A percentile compares a stretch with the other conserved stretches of the same genome.
phyloP scores from a whole-genome alignment of 352 stramenopile species.

The Phytophthora foliorum region DNA sequence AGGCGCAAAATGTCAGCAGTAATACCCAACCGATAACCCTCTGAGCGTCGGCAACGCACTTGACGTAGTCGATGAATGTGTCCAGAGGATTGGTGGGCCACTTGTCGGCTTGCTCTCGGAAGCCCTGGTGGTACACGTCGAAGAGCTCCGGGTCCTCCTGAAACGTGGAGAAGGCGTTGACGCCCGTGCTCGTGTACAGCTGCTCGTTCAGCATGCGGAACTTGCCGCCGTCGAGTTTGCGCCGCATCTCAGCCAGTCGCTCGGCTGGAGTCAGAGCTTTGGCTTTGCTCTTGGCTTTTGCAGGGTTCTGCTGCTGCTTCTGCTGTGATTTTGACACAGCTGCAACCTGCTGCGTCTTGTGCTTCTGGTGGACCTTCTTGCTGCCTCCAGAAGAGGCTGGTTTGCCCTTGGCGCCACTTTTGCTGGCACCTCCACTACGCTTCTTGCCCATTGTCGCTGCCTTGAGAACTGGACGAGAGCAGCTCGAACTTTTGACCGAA shows the following conservation, averaged over 20 bases:
- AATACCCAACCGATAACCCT: neutral
- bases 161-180: slow-evolving; percentile 93
- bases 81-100: slow-evolving; percentile 99
- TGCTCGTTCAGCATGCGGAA: slow-evolving; percentile 99
- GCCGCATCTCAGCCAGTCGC: slow-evolving; percentile 84
- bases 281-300: slow-evolving; percentile 30
- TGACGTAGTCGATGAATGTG: slow-evolving; percentile 96
- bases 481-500: neutral
- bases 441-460: slow-evolving; percentile 39
- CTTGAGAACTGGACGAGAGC: slow-evolving; percentile 22
- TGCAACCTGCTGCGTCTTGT: slow-evolving; percentile 33
- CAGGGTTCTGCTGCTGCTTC: slow-evolving; percentile 38
- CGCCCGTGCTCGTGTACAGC: slow-evolving; percentile 97
- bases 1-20: slow-evolving; percentile 1
- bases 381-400: slow-evolving; percentile 8
- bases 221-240: slow-evolving; percentile 93
- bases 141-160: slow-evolving; percentile 96
- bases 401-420: slow-evolving; percentile 36
- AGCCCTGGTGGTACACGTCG: slow-evolving; percentile 98
- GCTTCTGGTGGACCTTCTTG: slow-evolving; percentile 37
- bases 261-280: slow-evolving; percentile 35
- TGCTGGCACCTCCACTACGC: slow-evolving; percentile 12
- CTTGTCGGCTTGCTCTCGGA: slow-evolving; percentile 96
- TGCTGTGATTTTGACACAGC: slow-evolving; percentile 27
- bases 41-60: slow-evolving; percentile 46